These are phyloP conservation scores for Geotrichum carabidarum DNA, from an alignment of 1,139 yeast species.

Conservation along the genomic window DNA sequence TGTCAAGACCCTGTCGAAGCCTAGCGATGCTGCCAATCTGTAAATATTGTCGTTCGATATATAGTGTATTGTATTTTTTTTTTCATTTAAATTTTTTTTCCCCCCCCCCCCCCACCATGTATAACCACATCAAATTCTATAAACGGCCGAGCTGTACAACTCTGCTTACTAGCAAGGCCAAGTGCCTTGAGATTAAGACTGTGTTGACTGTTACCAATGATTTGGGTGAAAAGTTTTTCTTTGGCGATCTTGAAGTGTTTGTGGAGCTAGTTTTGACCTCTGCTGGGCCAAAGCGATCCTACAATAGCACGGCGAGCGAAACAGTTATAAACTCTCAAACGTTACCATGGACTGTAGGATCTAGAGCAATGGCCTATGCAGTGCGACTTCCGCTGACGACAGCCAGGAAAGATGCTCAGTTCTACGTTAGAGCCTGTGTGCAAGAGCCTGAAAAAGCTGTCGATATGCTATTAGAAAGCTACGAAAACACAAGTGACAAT, in stretches of 20 bases:
- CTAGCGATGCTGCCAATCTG: neutral
- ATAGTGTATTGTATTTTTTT: neutral
- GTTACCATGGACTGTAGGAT: conserved; percentile 15
- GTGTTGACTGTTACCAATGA: conserved; percentile 35
- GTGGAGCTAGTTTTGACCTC: conserved; percentile 10
- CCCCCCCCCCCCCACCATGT: conserved; percentile 5
- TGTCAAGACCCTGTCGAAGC: conserved; percentile 20
- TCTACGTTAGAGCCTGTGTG: conserved; percentile 13
- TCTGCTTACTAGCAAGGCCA: neutral
- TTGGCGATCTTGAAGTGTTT: conserved; percentile 25
- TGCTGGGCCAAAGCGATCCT: neutral
- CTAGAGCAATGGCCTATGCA: conserved; percentile 14
- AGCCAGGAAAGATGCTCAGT: neutral
- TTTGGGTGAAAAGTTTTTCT: conserved; percentile 34
- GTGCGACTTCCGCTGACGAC: conserved; percentile 4
- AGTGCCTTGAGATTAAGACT: conserved; percentile 17
- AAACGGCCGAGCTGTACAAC: conserved; percentile 16
- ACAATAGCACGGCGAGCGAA: neutral
- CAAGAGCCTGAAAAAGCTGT: conserved; percentile 13
- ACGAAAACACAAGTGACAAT: conserved; percentile 4
- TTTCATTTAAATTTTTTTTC: neutral
- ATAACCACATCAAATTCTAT: conserved; percentile 16
- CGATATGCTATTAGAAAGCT: conserved; percentile 15
- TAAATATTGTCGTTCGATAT: neutral
- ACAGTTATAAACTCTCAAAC: conserved; percentile 9